Percentiles rank a stretch among this genome's conserved stretches.
These are phyloP conservation scores for Parafenestella ontariensis DNA, from an alignment of 2,329 filamentous ascomycete genomes.

Conservation along the genomic window DNA sequence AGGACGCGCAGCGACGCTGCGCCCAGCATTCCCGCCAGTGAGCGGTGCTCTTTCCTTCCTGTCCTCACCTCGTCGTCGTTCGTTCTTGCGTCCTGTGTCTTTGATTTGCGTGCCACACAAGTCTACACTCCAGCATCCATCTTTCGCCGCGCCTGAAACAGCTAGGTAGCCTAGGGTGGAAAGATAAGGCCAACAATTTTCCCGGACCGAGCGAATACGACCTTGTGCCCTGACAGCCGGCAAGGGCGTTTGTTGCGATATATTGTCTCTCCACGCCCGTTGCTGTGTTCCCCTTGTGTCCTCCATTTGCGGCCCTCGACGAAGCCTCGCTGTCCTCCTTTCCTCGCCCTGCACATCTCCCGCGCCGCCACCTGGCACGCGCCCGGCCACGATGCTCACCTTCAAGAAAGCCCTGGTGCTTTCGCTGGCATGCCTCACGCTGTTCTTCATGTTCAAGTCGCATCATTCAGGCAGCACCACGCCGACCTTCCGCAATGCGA, in stretches of 20 bases:
- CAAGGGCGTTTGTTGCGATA: slow-evolving; percentile 14
- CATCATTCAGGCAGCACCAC: slow-evolving; percentile 55
- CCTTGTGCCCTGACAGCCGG: slow-evolving; percentile 3
- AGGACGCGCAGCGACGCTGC: not conserved
- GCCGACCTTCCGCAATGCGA: slow-evolving; percentile 41
- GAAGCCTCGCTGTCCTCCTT: not conserved
- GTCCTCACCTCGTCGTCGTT: not conserved
- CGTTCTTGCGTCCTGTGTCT: not conserved
- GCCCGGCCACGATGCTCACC: slow-evolving; percentile 70
- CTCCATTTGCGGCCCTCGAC: not conserved
- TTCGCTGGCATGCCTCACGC: slow-evolving; percentile 71
- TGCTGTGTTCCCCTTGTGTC: slow-evolving; percentile 3
- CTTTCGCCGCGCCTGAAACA: not conserved
- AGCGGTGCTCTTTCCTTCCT: not conserved
- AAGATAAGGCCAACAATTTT: slow-evolving; percentile 11
- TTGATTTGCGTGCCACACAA: not conserved
- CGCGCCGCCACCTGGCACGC: slow-evolving; percentile 3
- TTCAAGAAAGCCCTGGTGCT: slow-evolving; percentile 77
- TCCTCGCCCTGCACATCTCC: not conserved
- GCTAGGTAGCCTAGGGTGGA: slow-evolving; percentile 1
- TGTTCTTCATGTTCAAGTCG: slow-evolving; percentile 73
- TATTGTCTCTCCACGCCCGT: slow-evolving; percentile 10
- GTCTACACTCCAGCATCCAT: not conserved
- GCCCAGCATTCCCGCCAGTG: slow-evolving; percentile 1
- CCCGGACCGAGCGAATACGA: slow-evolving; percentile 3